phyloP scores from a whole-genome alignment of 805 yeast genomes.

The Lipomyces sp. region DNA sequence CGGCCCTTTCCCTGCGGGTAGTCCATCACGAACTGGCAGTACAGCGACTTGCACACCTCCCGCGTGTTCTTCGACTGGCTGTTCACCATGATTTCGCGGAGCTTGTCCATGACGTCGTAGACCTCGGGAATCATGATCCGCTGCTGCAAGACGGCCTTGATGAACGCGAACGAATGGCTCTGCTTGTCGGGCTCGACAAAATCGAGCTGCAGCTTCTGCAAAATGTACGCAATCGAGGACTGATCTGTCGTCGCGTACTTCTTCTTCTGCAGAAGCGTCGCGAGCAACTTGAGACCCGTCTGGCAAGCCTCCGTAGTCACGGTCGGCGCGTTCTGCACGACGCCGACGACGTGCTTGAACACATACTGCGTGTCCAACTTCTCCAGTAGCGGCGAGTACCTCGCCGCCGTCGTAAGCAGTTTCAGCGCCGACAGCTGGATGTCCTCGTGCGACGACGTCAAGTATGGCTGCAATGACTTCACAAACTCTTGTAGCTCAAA shows the following conservation, averaged over 20 bases:
- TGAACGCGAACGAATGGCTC: conserved; percentile 79
- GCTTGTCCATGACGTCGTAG: conserved; percentile 80
- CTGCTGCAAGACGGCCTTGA: conserved; percentile 71
- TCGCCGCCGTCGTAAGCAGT: conserved; percentile 23
- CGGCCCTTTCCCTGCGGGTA: conserved; percentile 90
- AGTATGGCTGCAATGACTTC: conserved; percentile 61
- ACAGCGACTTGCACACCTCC: conserved; percentile 78
- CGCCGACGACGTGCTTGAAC: conserved; percentile 40
- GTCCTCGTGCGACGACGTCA: conserved; percentile 68
- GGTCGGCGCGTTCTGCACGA: conserved; percentile 71
- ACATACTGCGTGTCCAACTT: conserved; percentile 39
- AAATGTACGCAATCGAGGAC: conserved; percentile 66
- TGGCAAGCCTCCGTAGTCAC: conserved; percentile 80
- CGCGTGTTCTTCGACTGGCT: conserved; percentile 80
- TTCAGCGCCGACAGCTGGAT: conserved; percentile 63
- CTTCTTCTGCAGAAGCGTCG: conserved; percentile 68
- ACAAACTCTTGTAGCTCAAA: conserved; percentile 67
- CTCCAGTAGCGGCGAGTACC: conserved; percentile 53
- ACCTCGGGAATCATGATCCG: conserved; percentile 80
- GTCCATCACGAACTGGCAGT: conserved; percentile 82
- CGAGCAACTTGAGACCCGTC: conserved; percentile 67
- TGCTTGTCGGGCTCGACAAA: conserved; percentile 85
- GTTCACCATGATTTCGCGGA: conserved; percentile 82
- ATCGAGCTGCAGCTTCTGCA: conserved; percentile 76
- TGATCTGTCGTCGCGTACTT: conserved; percentile 64